Conservation (phyloP, 768 basidiomycete genomes). For the Agaricus blazei region DNA sequence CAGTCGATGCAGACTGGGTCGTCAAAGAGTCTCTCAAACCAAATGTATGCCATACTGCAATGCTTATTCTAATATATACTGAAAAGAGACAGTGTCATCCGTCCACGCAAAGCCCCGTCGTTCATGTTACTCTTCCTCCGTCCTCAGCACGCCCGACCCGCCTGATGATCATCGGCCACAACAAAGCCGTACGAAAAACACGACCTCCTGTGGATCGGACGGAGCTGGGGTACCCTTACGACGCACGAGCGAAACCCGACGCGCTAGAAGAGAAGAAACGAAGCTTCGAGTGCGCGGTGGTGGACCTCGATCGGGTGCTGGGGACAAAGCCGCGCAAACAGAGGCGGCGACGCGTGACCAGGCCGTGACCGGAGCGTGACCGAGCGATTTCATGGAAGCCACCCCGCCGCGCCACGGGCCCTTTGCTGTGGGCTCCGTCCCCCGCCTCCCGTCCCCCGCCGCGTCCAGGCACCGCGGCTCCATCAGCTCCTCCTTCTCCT, state of each 20-base stretch:
- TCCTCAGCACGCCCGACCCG: slow-evolving; percentile 12
- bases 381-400: slow-evolving; percentile 25
- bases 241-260: slow-evolving; percentile 10
- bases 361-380: background rate
- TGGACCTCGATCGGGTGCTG: slow-evolving; percentile 15
- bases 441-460: slow-evolving; percentile 50
- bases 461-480: slow-evolving; percentile 60
- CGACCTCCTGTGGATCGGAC: slow-evolving; percentile 33
- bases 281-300: slow-evolving; percentile 17
- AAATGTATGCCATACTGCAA: slow-evolving; percentile 13
- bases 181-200: slow-evolving; percentile 29
- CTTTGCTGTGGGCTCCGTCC: slow-evolving; percentile 41
- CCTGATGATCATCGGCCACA: slow-evolving; percentile 24
- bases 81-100: slow-evolving; percentile 1
- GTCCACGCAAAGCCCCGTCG: background rate
- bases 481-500: slow-evolving; percentile 78
- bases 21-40: slow-evolving; percentile 17
- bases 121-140: background rate
- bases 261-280: background rate
- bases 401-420: slow-evolving; percentile 46
- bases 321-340: background rate
- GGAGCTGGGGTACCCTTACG: slow-evolving; percentile 27
- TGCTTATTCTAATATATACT: background rate
- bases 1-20: slow-evolving; percentile 33
- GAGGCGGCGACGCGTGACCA: background rate